Conservation (phyloP, 192 early-diverging fungal genomes). For the Backusella macrospora region DNA sequence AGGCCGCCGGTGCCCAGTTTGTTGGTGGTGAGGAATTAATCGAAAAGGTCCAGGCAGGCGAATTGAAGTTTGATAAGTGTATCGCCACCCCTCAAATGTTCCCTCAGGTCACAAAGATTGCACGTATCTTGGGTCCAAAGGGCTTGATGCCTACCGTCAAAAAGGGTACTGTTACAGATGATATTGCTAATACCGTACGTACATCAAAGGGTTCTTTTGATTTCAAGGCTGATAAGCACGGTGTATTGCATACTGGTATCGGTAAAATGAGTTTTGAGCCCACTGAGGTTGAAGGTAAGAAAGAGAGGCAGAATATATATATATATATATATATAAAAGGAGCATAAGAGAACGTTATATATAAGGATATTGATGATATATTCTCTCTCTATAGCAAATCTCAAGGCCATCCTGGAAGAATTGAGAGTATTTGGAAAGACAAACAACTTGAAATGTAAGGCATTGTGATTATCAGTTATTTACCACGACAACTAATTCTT, state of each 20-base stretch:
- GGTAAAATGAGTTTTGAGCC: constrained; percentile 39
- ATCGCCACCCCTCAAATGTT: constrained; percentile 89
- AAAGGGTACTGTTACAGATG: constrained; percentile 83
- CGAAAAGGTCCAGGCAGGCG: constrained; percentile 58
- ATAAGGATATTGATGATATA: background rate
- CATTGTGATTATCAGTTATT: background rate
- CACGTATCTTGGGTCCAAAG: constrained; percentile 87
- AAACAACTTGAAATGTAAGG: constrained; percentile 52
- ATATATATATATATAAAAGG: no score
- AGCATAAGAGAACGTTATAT: background rate
- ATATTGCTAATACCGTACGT: constrained; percentile 66
- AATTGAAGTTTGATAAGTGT: constrained; percentile 81
- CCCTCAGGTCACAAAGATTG: constrained; percentile 86
- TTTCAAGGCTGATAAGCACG: constrained; percentile 74
- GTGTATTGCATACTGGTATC: constrained; percentile 68
- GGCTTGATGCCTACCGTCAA: constrained; percentile 94
- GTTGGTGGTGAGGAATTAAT: constrained; percentile 91
- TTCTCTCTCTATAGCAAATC: constrained; percentile 46
- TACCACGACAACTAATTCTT: background rate
- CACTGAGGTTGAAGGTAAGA: constrained; percentile 18
- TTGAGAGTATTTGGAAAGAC: constrained; percentile 60
- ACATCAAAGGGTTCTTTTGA: constrained; percentile 71
- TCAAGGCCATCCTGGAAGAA: constrained; percentile 61
- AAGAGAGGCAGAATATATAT: no score
- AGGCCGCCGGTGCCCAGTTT: constrained; percentile 74